A percentile compares a stretch with the other conserved stretches of the same genome.
Evolutionary conservation across 768 basidiomycete genomes (phyloP).

Genomic region (Mycena rebaudengoi): DNA sequence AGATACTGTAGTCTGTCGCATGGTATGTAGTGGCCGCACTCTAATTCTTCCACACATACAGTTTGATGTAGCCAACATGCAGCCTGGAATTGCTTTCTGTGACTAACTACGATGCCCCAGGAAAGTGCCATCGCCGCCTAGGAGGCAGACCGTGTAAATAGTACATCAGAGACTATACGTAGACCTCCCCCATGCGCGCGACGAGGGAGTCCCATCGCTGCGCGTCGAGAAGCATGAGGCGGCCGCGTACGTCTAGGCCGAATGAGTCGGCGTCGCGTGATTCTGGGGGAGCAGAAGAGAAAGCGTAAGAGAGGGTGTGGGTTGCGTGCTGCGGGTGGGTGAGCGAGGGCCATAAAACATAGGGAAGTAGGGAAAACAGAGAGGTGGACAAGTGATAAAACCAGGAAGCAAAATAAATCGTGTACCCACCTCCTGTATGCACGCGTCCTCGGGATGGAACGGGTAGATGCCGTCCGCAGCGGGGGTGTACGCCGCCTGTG

Average conservation of each 20-base stretch:
- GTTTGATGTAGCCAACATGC: too few species aligned
- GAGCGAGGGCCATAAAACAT: not conserved
- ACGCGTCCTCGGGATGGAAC: conserved; percentile 90
- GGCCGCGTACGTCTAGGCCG: conserved; percentile 73
- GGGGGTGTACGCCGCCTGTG: conserved; percentile 28
- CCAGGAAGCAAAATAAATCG: not conserved
- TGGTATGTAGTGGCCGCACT: too few species aligned
- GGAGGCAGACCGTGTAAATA: too few species aligned
- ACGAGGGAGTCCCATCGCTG: conserved; percentile 53
- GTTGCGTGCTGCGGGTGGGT: conserved; percentile 52
- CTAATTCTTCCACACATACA: too few species aligned
- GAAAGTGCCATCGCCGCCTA: too few species aligned
- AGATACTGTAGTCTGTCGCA: too few species aligned
- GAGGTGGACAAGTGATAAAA: not conserved
- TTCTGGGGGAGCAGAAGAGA: conserved; percentile 58
- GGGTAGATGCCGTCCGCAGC: conserved; percentile 65
- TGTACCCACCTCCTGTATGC: conserved; percentile 70
- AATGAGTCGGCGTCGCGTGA: conserved; percentile 72
- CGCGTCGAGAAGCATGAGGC: conserved; percentile 69
- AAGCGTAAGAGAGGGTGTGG: conserved; percentile 58
- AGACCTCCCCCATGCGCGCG: conserved; percentile 44
- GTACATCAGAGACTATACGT: conserved; percentile 33
- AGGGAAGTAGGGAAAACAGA: not conserved
- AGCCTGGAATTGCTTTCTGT: too few species aligned
- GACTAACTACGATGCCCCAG: too few species aligned